Conservation (phyloP, 2,329 filamentous ascomycete species). For the Aspergillus sp. region DNA sequence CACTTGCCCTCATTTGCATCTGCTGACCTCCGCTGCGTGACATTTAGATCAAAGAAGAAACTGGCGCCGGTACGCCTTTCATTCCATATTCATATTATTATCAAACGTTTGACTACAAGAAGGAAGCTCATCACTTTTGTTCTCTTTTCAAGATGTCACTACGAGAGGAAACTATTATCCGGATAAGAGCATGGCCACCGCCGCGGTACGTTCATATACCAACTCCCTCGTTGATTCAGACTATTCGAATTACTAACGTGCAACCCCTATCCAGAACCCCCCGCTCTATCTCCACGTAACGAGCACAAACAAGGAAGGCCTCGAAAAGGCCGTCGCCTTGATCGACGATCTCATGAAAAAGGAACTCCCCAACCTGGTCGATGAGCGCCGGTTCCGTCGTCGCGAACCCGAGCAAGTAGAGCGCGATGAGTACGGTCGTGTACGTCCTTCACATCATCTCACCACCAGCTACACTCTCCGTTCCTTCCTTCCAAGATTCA, state of each 20-base stretch:
- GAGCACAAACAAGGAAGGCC: conserved; percentile 85
- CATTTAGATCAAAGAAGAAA: conserved; percentile 99
- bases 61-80: conserved; percentile 93
- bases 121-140: conserved; percentile 61
- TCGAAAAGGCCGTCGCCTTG: conserved; percentile 82
- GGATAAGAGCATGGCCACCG: conserved; percentile 95
- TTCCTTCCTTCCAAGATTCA: too few relatives aligned
- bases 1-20: conserved; percentile 72
- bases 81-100: conserved; percentile 38
- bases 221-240: too few relatives aligned
- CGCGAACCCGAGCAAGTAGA: conserved; percentile 79
- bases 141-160: conserved; percentile 83
- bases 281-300: conserved; percentile 95
- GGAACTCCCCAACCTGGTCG: conserved; percentile 90
- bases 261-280: conserved; percentile 66
- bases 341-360: conserved; percentile 96
- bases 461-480: conserved; percentile 11
- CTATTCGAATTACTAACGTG: not conserved
- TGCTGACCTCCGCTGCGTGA: conserved; percentile 90
- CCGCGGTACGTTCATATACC: conserved; percentile 66
- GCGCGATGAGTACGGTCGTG: conserved; percentile 85
- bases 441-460: conserved; percentile 45
- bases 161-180: conserved; percentile 95
- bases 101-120: conserved; percentile 51
- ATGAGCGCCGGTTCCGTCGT: conserved; percentile 87